phyloP scores from a whole-genome alignment of 1,284 basidiomycete species.

The Boletus sp. region DNA sequence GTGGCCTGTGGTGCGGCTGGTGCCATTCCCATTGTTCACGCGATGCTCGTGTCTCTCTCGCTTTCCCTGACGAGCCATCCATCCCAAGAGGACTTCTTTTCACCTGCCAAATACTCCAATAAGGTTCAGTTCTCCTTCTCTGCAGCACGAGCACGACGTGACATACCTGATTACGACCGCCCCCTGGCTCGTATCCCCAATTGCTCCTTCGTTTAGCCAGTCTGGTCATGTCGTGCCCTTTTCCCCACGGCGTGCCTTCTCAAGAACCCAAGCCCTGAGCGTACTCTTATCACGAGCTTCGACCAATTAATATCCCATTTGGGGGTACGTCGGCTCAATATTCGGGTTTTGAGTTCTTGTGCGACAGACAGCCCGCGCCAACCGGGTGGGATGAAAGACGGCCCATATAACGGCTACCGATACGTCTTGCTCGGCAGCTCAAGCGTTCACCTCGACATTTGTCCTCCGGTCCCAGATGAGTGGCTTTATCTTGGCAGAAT shows the following conservation, averaged over 20 bases:
- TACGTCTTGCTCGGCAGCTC: neutral
- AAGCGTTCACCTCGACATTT: neutral
- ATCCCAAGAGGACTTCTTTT: neutral
- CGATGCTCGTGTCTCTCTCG: neutral
- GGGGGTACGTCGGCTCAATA: neutral
- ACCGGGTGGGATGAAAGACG: slow-evolving; percentile 8
- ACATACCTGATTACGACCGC: slow-evolving; percentile 5
- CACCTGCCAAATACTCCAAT: slow-evolving; percentile 2
- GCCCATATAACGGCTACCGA: neutral
- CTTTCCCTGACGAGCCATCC: neutral
- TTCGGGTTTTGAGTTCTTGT: slow-evolving; percentile 2
- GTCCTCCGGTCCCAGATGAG: neutral
- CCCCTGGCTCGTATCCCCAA: neutral
- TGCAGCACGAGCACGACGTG: neutral
- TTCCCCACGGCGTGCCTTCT: slow-evolving; percentile 23
- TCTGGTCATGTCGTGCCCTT: neutral
- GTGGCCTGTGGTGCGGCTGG: neutral
- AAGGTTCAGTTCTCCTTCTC: slow-evolving; percentile 18
- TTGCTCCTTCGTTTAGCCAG: slow-evolving; percentile 1
- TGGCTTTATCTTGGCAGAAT: neutral
- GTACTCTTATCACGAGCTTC: slow-evolving; percentile 12
- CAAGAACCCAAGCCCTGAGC: neutral
- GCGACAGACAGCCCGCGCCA: slow-evolving; percentile 2
- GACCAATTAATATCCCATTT: slow-evolving; percentile 13
- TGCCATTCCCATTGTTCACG: slow-evolving; percentile 2